phyloP scores from a whole-genome alignment of 1,139 yeast genomes.

The Pneumocystis canis region DNA sequence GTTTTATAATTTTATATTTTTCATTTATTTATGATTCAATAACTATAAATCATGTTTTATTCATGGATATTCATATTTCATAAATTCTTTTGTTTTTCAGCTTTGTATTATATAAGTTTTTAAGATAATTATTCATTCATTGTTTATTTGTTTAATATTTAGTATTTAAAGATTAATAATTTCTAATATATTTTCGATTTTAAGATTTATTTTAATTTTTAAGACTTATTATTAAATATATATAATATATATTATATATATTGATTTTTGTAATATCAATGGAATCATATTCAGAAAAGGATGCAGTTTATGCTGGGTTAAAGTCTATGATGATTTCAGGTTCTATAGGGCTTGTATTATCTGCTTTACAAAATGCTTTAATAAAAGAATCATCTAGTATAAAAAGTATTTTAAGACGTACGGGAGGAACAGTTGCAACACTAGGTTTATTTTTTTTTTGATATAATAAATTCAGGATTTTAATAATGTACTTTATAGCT shows the following conservation, averaged over 20 bases:
- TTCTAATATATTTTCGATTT: no score
- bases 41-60: background rate
- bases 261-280: background rate
- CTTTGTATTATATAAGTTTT: background rate
- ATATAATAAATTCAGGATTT: background rate
- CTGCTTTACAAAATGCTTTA: slow-evolving; percentile 29
- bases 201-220: no score
- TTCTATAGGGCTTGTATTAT: slow-evolving; percentile 28
- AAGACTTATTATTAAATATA: background rate
- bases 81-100: no score
- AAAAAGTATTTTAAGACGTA: slow-evolving; percentile 20
- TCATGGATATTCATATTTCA: background rate
- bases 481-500: slow-evolving; percentile 15
- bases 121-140: background rate
- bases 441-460: background rate
- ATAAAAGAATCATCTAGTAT: slow-evolving; percentile 18
- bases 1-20: background rate
- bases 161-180: no score
- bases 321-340: slow-evolving; percentile 30
- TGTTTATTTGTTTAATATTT: no score
- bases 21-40: background rate
- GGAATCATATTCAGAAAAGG: slow-evolving; percentile 13
- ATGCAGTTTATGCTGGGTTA: slow-evolving; percentile 32
- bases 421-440: slow-evolving; percentile 15
- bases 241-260: background rate